phyloP scores from a whole-genome alignment of 768 basidiomycete genomes.

The Cubamyces sp. region DNA sequence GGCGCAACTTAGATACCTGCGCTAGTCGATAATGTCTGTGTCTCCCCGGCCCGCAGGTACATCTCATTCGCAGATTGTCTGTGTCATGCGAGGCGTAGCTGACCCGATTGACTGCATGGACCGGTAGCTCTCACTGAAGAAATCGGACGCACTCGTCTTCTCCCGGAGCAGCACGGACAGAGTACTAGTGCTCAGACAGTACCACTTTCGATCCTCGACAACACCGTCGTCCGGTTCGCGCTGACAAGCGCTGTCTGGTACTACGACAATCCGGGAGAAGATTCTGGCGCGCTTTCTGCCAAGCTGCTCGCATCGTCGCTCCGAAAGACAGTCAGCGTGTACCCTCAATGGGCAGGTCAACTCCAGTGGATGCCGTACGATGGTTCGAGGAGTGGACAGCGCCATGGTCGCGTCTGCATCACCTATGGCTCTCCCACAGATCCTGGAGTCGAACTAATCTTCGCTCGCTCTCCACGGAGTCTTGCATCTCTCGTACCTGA shows the following conservation, averaged over 20 bases:
- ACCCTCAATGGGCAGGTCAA: constrained; percentile 21
- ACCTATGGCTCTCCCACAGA: constrained; percentile 18
- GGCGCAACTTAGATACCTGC: too few relatives aligned
- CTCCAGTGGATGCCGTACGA: constrained; percentile 19
- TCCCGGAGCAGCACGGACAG: too few relatives aligned
- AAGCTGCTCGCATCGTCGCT: constrained; percentile 2
- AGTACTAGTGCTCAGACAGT: background rate
- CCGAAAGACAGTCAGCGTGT: constrained; percentile 3
- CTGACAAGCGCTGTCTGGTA: constrained; percentile 19
- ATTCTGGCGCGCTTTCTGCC: background rate
- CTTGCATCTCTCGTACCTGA: constrained; percentile 4
- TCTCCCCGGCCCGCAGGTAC: too few relatives aligned
- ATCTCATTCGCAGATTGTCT: too few relatives aligned
- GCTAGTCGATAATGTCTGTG: too few relatives aligned
- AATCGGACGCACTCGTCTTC: too few relatives aligned
- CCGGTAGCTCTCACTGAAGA: too few relatives aligned
- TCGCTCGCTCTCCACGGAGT: background rate
- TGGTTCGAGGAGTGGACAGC: background rate
- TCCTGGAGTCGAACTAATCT: constrained; percentile 19
- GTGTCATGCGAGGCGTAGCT: too few relatives aligned
- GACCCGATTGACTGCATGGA: too few relatives aligned
- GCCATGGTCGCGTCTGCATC: constrained; percentile 13
- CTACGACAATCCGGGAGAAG: constrained; percentile 1
- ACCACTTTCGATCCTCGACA: constrained; percentile 18
- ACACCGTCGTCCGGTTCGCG: constrained; percentile 8